These are phyloP conservation scores for Sporothrix schenckii DNA, from an alignment of 2,329 filamentous ascomycete species.

Conservation along the genomic window DNA sequence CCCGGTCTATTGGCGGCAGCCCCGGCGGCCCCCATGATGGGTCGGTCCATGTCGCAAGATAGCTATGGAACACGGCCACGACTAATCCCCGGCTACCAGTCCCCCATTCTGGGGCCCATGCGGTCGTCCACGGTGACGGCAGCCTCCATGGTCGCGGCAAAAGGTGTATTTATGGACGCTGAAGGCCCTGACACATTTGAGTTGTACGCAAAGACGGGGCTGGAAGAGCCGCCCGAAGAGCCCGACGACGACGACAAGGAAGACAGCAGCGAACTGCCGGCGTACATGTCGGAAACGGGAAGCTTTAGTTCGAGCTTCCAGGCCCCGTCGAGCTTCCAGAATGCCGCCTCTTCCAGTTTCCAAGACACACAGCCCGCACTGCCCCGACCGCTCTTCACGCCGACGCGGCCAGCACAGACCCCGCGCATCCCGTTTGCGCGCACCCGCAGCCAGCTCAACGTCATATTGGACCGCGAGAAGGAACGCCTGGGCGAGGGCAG, in stretches of 20 bases:
- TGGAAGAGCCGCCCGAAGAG: slow-evolving; percentile 16
- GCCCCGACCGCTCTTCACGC: slow-evolving; percentile 48
- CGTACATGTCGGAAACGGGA: background rate
- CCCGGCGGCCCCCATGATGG: slow-evolving; percentile 24
- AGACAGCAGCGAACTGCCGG: background rate
- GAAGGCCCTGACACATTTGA: slow-evolving; percentile 34
- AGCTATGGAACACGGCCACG: slow-evolving; percentile 28
- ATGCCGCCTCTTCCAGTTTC: slow-evolving; percentile 7
- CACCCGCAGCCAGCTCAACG: slow-evolving; percentile 62
- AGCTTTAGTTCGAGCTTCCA: slow-evolving; percentile 33
- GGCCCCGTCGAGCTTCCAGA: slow-evolving; percentile 34
- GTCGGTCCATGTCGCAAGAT: slow-evolving; percentile 34
- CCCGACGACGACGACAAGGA: slow-evolving; percentile 21
- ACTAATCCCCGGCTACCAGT: background rate
- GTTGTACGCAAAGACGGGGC: slow-evolving; percentile 29
- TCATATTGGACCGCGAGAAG: slow-evolving; percentile 60
- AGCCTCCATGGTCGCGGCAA: slow-evolving; percentile 31
- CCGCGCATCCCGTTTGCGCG: slow-evolving; percentile 56
- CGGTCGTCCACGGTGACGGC: slow-evolving; percentile 23
- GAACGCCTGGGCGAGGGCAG: slow-evolving; percentile 43
- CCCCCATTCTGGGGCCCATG: slow-evolving; percentile 6
- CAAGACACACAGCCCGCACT: slow-evolving; percentile 40
- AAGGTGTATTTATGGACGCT: slow-evolving; percentile 29
- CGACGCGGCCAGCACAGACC: slow-evolving; percentile 53
- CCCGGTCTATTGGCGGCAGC: background rate